Base-by-base conservation (phyloP, 352 stramenopile species). In the Globisporangium takayamanum region DNA sequence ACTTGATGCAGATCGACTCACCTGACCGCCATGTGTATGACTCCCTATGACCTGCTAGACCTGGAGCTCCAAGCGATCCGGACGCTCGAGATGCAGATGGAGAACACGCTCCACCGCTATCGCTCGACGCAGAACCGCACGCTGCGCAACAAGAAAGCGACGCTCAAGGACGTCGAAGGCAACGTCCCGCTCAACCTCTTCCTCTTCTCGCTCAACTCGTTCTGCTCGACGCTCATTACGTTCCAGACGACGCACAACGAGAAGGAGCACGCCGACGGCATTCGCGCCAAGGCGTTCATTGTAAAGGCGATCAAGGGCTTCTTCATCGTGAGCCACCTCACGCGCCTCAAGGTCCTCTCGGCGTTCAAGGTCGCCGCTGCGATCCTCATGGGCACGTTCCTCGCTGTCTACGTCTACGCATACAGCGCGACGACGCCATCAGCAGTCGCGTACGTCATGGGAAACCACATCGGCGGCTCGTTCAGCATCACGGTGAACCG, bases 401-500 rank as follows among this genome's bases (percentile, higher is more conserved):
- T 92, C 18, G 74, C 77, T 0, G 79, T 93, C 20, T 89, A 89
- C 60, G 66, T 90, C 0, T 93, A 90, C 66, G 76, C 66, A 36
- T 93, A 86, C 64, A 87, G 74, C 44, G 70, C 67, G 11, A 91
- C 80, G 22, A 82, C 78, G 2, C 79, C 84, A 0, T 70, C 68
- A 0, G 71, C 80, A 0, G 68, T 93, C 10, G 80, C 79, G 0
- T 91, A 89, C 69, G 76, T 93, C 50, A 91, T 93, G 78, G 78
- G 84, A 3, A 89, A 85, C 48, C 68, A 84, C 57, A 79, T 93
- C 48, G 84, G 84, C 37, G 80, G 81, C 12, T 90, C 79, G 1
- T 93, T 93, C 58, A 84, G 78, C 20, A 72, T 88, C 18, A 93
- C 84, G 0, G 76, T 89, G 64, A 91, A 91, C n/a, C 84, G 84